Evolutionary conservation across 768 basidiomycete genomes (phyloP), one percentile per base, ranked within the genome.

Genomic region (Tricholoma sp.): DNA sequence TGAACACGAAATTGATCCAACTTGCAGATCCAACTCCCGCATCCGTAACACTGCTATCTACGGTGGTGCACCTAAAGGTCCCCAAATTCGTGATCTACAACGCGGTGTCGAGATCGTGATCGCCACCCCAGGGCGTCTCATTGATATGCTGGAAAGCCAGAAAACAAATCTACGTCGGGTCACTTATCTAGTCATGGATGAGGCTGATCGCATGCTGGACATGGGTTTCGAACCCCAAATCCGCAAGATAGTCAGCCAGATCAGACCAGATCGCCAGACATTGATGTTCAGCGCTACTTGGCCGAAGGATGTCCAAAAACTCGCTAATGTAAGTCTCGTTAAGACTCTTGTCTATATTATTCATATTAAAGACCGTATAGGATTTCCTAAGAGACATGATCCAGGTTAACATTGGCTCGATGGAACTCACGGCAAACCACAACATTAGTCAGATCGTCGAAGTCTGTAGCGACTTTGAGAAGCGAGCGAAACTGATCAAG

Each of bases 221-320:
- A 99, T 99, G 97, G 97, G 97, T 80, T 99, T 99, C 77, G 97
- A 99, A 76, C 97, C 97, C 54, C 97, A 99, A 72, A 98, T 99
- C 69, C 83, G 95, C 69, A 98, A 98, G 77, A 98, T 99, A 62
- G 91, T 98, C 63, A 79, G 87, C 64, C 97, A 99, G 73, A 95
- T 99, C 67, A 86, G 97, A 39, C 97, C 97, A 43, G 97, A 99
- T 77, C 85, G 97, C 66, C 97, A 99, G 70, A 99, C 97, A 0
- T 82, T 98, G 63, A 97, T 99, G 87, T 99, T 99, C 80, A 97
- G 94, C 54, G 97, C 97, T 11, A 99, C 97, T 6, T 99, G 97
- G 97, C 97, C 97, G 12, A 98, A 98, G 74, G 97, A 99, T 67
- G 97, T 99, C 3, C 97, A 99, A 75, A 93, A 94, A 66, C 83